phyloP scores from a whole-genome alignment of 2,329 filamentous ascomycete species.

The Botrytis sinoallii region DNA sequence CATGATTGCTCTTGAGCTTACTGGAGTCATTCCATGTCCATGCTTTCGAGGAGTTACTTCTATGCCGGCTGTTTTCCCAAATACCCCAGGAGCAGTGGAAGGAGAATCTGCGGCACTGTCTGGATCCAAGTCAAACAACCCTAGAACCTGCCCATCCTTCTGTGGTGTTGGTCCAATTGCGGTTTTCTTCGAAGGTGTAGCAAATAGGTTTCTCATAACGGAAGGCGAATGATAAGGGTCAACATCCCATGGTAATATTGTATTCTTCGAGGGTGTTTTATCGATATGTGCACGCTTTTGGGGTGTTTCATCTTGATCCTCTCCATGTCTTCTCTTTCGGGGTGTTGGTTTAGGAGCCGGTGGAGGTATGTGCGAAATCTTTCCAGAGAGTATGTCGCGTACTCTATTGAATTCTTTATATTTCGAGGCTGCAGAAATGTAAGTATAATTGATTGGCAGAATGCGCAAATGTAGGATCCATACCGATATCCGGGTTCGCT shows the following conservation, averaged over 20 bases:
- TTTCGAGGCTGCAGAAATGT: slow-evolving; percentile 44
- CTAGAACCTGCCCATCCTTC: slow-evolving; percentile 71
- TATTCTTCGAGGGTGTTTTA: slow-evolving; percentile 47
- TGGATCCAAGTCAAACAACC: slow-evolving; percentile 68
- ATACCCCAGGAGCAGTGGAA: slow-evolving; percentile 1
- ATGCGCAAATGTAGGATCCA: slow-evolving; percentile 22
- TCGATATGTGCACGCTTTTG: slow-evolving; percentile 48
- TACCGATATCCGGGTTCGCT: slow-evolving; percentile 67
- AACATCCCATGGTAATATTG: slow-evolving; percentile 39
- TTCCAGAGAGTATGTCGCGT: slow-evolving; percentile 57
- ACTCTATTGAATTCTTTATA: slow-evolving; percentile 74
- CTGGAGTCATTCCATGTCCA: background rate
- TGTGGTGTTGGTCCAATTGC: slow-evolving; percentile 77
- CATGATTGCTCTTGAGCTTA: slow-evolving; percentile 19
- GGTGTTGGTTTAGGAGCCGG: slow-evolving; percentile 36
- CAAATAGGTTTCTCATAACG: slow-evolving; percentile 55
- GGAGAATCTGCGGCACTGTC: slow-evolving; percentile 46
- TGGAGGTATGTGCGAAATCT: slow-evolving; percentile 40
- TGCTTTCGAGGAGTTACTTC: slow-evolving; percentile 42
- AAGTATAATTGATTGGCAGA: background rate
- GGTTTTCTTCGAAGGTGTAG: slow-evolving; percentile 54
- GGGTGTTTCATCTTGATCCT: slow-evolving; percentile 44
- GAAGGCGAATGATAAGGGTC: slow-evolving; percentile 55
- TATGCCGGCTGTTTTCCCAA: slow-evolving; percentile 28
- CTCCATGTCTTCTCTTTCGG: slow-evolving; percentile 40